Evolutionary conservation across 176 grass and related monocot genomes (phyloP), one percentile per base, ranked within the genome.

Genomic region (Carex cristatella): DNA sequence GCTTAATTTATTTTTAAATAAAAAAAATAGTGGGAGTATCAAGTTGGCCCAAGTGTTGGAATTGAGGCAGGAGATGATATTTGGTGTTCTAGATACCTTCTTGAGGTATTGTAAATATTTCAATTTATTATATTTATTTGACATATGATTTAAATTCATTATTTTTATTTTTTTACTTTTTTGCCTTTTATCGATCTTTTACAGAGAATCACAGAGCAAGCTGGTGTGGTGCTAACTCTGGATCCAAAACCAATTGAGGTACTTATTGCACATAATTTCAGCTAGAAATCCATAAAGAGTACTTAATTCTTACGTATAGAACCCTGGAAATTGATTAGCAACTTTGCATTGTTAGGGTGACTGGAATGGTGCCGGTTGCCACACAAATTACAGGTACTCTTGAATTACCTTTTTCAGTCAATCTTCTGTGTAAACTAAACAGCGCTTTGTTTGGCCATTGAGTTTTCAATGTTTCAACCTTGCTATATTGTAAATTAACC

Each of bases 191-290:
- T 54, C 77, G 78, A 31, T 64, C 19, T 79, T 89, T 74, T 83
- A 53, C 81, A 99, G 97, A 96, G 97, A 96, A 99, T 99, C 78
- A 99, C 97, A 3, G 97, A 99, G 83, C 97, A 99, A 88, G 97
- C 97, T 92, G 97, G 93, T 23, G 86, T 99, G 30, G 91, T 99
- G 33, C 90, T 99, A 14, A 87, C 97, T 33, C 91, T 99, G 89
- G 91, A 99, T 63, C 97, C 97, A 80, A 99, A 99, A 86, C 97
- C 97, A 94, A 99, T 99, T 81, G 89, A 84, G 95, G 95, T 97
- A 94, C 84, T 87, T 83, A 30, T 48, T 18, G 30, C 59, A 40
- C 78, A 0, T 38, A 86, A 11, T 64, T 59, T 7, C 49, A 87
- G 69, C 51, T 37, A 83, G 67, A 54, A 71, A 86, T 66, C 4